Evolutionary conservation across 495 filamentous ascomycete genomes (phyloP).

Genomic region (Trypethelium eluteriae): DNA sequence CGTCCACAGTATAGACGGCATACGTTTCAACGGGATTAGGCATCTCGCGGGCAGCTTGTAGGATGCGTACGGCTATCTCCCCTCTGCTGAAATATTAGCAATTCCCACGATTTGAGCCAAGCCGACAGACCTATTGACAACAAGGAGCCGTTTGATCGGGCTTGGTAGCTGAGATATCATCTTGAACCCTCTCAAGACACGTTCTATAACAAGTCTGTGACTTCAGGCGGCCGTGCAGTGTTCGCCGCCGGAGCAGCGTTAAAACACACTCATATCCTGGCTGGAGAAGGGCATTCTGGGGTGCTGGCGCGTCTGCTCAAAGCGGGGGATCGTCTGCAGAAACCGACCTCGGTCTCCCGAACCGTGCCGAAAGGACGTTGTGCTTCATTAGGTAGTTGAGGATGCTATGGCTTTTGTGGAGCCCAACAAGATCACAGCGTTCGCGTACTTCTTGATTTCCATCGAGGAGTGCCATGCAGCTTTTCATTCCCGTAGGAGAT

Average conservation of each 20-base stretch:
- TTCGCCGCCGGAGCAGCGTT: neutral
- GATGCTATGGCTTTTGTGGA: conserved; percentile 11
- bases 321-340: neutral
- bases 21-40: conserved; percentile 42
- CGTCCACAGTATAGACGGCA: conserved; percentile 47
- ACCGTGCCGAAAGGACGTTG: neutral
- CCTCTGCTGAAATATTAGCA: conserved; percentile 37
- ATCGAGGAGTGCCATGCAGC: neutral
- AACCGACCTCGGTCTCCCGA: conserved; percentile 11
- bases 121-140: conserved; percentile 48
- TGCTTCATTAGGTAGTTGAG: too few relatives aligned
- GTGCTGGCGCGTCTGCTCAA: neutral
- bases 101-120: neutral
- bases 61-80: conserved; percentile 54
- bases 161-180: conserved; percentile 27
- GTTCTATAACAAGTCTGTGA: neutral
- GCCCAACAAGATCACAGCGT: neutral
- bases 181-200: neutral
- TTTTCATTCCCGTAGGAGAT: conserved; percentile 17
- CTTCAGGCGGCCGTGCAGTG: neutral
- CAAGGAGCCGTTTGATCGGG: conserved; percentile 46
- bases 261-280: neutral
- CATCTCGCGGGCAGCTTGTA: conserved; percentile 50
- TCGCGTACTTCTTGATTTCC: neutral
- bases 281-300: too few relatives aligned